Evolutionary conservation across 2,329 filamentous ascomycete genomes (phyloP).

Genomic region (Exophiala spinifera): DNA sequence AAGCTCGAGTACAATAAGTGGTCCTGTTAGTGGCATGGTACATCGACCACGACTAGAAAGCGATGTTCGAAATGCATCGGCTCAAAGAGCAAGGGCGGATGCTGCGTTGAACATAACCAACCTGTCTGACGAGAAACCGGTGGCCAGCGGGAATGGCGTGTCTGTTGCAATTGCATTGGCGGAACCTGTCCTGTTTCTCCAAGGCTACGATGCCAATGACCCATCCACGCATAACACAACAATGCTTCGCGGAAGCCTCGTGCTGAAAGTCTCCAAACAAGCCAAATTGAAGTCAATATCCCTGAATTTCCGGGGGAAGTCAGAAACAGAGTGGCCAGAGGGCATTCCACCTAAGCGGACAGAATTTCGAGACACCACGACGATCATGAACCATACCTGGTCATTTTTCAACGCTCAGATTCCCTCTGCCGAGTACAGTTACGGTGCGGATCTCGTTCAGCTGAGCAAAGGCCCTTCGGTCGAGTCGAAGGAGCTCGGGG

Average conservation of each 20-base stretch:
- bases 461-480: constrained; percentile 45
- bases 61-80: constrained; percentile 25
- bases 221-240: constrained; percentile 66
- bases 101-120: constrained; percentile 34
- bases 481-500: constrained; percentile 33
- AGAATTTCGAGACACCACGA: constrained; percentile 79
- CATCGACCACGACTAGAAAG: constrained; percentile 30
- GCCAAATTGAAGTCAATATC: constrained; percentile 91
- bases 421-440: constrained; percentile 56
- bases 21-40: constrained; percentile 29
- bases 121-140: constrained; percentile 45
- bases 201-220: constrained; percentile 48
- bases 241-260: constrained; percentile 79
- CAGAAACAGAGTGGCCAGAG: constrained; percentile 93
- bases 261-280: constrained; percentile 79
- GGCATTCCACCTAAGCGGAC: constrained; percentile 85
- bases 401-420: constrained; percentile 82
- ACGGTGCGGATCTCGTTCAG: constrained; percentile 62
- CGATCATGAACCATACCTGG: constrained; percentile 80
- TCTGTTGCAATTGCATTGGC: constrained; percentile 46
- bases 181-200: constrained; percentile 49
- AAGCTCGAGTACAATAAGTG: constrained; percentile 27
- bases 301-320: constrained; percentile 78
- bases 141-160: constrained; percentile 49
- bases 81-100: constrained; percentile 26